Base-by-base conservation (phyloP, 2,329 filamentous ascomycete genomes). In the Fusarium longipes region DNA sequence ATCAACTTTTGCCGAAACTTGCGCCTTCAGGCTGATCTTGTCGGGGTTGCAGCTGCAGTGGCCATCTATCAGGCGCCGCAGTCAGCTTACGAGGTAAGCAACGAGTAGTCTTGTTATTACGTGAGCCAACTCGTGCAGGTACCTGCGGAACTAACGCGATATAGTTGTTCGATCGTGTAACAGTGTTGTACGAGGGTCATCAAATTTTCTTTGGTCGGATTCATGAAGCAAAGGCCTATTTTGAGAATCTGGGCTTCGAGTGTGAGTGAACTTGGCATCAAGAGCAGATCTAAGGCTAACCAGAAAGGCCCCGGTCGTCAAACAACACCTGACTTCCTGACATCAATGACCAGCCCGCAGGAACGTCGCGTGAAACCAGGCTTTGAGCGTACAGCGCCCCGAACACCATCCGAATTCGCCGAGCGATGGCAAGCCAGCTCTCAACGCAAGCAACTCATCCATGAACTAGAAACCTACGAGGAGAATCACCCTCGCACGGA, bases 181-280 rank as follows among this genome's bases (percentile, higher is more conserved):
- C 89, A 3, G 81, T 92, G 0, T 80, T 92, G 2, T 89, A 91
- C 70, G 86, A 91, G 62, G 90, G 89, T 2, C 84, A 86, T 52
- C 89, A 90, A 69, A 87, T 91, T 53, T 92, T 85, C 77, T 92
- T 89, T 67, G 90, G 90, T 3, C 80, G 78, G 5, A 83, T 82
- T 0, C 77, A 80, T 5, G 79, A 85, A 4, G 89, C 89, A 1
- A 88, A 84, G 65, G 71, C 78, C 6, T 91, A 89, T 74, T 92
- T 92, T 71, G 79, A 87, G 59, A 77, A 82, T 0, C 38, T 74
- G 0, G 72, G 72, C 6, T 74, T 74, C 17, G 57, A 71, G 22
- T 74, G 72, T 69, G 60, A 38, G 70, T 25, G 3, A 17, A 6
- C 5, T 4, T 1, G 0, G 0, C 2, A 0, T 5, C 2, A 2